Conservation (phyloP, 805 yeast species). For the Schwanniomyces occidentalis region DNA sequence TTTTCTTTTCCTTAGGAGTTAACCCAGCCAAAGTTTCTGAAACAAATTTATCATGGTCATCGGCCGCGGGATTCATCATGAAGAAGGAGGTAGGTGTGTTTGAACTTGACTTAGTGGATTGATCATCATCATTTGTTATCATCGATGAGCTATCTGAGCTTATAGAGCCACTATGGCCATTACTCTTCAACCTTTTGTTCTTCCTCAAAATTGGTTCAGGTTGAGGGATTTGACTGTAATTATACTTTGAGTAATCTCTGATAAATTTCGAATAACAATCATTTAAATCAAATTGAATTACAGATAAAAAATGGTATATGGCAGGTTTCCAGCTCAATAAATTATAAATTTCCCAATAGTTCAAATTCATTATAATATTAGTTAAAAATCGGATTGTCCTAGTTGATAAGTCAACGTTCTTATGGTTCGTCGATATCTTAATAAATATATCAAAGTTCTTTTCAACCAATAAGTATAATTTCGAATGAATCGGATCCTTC, state of each 20-base stretch:
- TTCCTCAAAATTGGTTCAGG: constrained; percentile 13
- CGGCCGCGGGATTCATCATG: constrained; percentile 14
- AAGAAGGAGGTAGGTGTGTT: constrained; percentile 13
- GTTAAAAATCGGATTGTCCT: constrained; percentile 39
- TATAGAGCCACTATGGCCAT: constrained; percentile 2
- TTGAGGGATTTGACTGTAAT: constrained; percentile 21
- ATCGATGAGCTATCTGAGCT: constrained; percentile 7
- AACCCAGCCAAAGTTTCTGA: constrained; percentile 15
- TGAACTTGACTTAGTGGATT: constrained; percentile 7
- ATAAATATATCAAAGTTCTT: constrained; percentile 40
- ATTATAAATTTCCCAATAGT: constrained; percentile 47
- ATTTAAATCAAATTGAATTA: constrained; percentile 40
- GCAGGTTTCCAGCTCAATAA: constrained; percentile 43
- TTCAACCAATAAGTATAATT: constrained; percentile 35
- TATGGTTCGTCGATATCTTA: constrained; percentile 31
- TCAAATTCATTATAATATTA: constrained; percentile 33
- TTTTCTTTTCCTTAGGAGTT: constrained; percentile 18
- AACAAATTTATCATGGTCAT: constrained; percentile 26
- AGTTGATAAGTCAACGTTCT: constrained; percentile 32
- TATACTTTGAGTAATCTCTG: constrained; percentile 30
- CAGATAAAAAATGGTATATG: constrained; percentile 37
- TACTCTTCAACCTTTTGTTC: constrained; percentile 7
- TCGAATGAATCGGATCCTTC: constrained; percentile 29
- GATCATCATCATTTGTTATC: constrained; percentile 9
- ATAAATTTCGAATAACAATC: constrained; percentile 40